Evolutionary conservation across 2,329 filamentous ascomycete genomes (phyloP).

Genomic region (Kalmusia sp.): DNA sequence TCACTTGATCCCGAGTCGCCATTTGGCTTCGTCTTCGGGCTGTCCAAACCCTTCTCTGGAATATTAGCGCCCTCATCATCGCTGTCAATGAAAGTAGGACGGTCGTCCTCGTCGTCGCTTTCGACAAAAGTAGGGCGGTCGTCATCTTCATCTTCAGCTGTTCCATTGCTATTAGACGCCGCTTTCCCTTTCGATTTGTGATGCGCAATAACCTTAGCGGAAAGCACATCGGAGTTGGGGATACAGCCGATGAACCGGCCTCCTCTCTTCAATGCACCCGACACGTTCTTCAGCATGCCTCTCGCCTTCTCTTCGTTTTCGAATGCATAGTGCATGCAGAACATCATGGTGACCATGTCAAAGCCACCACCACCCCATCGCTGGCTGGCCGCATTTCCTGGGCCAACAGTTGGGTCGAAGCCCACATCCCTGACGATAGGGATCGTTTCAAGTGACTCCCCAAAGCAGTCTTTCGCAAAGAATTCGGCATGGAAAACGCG

Average conservation of each 20-base stretch:
- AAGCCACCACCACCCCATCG: constrained; percentile 79
- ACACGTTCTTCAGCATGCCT: constrained; percentile 92
- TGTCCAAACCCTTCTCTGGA: constrained; percentile 53
- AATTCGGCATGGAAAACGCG: constrained; percentile 85
- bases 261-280: constrained; percentile 88
- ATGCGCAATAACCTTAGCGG: constrained; percentile 76
- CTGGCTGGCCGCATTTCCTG: constrained; percentile 62
- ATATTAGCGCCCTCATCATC: constrained; percentile 53
- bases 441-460: constrained; percentile 80
- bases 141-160: constrained; percentile 32
- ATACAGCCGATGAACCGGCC: constrained; percentile 94
- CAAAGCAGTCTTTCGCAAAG: constrained; percentile 90
- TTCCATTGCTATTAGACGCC: constrained; percentile 44
- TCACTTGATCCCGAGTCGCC: constrained; percentile 30
- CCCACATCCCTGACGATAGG: constrained; percentile 85
- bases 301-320: constrained; percentile 89
- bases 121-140: constrained; percentile 37
- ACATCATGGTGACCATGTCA: constrained; percentile 98
- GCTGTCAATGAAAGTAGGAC: constrained; percentile 44
- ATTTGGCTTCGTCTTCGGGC: constrained; percentile 42
- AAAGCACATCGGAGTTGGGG: constrained; percentile 93
- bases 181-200: constrained; percentile 62
- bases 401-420: constrained; percentile 76
- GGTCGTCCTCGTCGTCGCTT: constrained; percentile 34
- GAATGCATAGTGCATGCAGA: constrained; percentile 98